Evolutionary conservation across 1,284 basidiomycete genomes (phyloP).

Genomic region (Fomitopsis schrenkii): DNA sequence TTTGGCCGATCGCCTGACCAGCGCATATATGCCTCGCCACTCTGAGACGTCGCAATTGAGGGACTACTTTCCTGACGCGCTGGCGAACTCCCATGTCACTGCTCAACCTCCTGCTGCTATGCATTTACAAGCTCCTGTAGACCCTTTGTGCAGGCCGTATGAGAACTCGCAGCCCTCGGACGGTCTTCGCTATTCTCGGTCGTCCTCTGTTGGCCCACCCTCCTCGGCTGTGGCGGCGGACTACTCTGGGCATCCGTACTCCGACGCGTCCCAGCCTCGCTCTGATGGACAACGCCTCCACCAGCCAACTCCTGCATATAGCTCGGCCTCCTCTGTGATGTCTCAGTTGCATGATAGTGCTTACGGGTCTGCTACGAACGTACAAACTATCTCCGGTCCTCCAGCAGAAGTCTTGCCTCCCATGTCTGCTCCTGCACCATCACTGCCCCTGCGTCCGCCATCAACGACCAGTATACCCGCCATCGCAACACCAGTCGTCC

Average conservation of each 20-base stretch:
- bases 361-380: background rate
- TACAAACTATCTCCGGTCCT: background rate
- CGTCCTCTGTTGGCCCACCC: constrained; percentile 12
- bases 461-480: background rate
- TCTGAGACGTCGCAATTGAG: background rate
- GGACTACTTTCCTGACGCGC: background rate
- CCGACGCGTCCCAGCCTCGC: constrained; percentile 3
- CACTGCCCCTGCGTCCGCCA: background rate
- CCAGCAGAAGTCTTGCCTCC: background rate
- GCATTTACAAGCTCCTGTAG: background rate
- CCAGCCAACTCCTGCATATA: background rate
- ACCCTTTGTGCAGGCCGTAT: background rate
- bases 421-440: background rate
- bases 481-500: no score
- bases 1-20: background rate
- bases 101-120: background rate
- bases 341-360: background rate
- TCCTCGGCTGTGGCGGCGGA: constrained; percentile 10
- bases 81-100: background rate
- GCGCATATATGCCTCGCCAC: background rate
- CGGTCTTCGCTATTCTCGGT: constrained; percentile 7
- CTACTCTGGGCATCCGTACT: background rate
- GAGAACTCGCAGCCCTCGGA: background rate
- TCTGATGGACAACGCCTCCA: background rate
- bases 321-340: background rate